Conservation (phyloP, 2,329 filamentous ascomycete genomes). For the Chaetomium sp. region DNA sequence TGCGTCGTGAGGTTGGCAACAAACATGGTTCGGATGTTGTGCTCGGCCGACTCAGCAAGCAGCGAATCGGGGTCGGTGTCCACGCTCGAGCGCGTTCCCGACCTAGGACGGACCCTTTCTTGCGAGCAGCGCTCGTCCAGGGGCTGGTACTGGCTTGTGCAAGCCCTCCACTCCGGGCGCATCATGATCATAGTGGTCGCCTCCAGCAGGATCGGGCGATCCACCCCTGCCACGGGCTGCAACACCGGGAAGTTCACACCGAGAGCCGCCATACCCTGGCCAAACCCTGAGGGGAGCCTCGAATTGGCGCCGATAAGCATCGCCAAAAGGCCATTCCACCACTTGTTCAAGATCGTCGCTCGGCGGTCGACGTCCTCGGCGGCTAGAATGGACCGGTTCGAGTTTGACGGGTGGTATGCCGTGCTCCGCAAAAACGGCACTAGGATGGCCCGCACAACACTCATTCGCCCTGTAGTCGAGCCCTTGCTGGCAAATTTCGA, state of each 20-base stretch:
- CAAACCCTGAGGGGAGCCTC: constrained; percentile 36
- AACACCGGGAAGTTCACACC: constrained; percentile 25
- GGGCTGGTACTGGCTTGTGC: constrained; percentile 61
- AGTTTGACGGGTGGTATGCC: constrained; percentile 59
- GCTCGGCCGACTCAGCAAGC: constrained; percentile 63
- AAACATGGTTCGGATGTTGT: constrained; percentile 85
- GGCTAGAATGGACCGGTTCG: constrained; percentile 44
- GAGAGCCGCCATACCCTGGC: constrained; percentile 15
- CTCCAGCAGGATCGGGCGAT: constrained; percentile 74
- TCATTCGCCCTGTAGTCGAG: constrained; percentile 57
- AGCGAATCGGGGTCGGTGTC: constrained; percentile 59
- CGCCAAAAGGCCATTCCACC: constrained; percentile 80
- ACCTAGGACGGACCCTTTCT: constrained; percentile 40
- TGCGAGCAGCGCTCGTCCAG: constrained; percentile 48
- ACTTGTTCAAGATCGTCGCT: constrained; percentile 75
- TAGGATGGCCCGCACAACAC: constrained; percentile 63
- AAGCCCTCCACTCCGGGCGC: constrained; percentile 76
- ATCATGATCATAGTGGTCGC: constrained; percentile 77
- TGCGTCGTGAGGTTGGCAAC: constrained; percentile 74
- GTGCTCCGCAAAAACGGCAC: constrained; percentile 72
- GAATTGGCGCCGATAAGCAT: constrained; percentile 56
- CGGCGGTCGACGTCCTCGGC: constrained; percentile 78
- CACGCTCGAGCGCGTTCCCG: constrained; percentile 48
- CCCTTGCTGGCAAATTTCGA: constrained; percentile 61
- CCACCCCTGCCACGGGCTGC: constrained; percentile 75